Conservation (phyloP, 352 stramenopile genomes). For the Phytophthora chlamydospora region DNA sequence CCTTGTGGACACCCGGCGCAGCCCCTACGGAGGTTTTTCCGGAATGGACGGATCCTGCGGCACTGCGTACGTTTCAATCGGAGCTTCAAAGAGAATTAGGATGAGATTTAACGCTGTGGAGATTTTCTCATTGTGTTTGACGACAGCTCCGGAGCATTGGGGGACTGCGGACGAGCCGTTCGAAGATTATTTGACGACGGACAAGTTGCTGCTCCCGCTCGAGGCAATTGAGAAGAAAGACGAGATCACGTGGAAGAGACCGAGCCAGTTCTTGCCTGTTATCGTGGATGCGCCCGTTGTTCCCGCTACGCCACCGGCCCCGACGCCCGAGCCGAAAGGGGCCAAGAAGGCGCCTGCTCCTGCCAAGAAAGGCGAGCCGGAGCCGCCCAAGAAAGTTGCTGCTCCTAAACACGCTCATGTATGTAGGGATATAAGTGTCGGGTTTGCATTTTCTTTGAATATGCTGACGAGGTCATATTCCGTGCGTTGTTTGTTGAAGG, state of each 20-base stretch:
- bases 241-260: slow-evolving; percentile 65
- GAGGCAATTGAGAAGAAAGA: slow-evolving; percentile 15
- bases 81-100: background rate
- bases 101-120: background rate
- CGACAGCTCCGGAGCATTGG: slow-evolving; percentile 57
- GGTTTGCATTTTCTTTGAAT: background rate
- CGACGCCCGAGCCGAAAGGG: slow-evolving; percentile 40
- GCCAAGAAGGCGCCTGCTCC: slow-evolving; percentile 33
- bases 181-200: slow-evolving; percentile 44
- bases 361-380: slow-evolving; percentile 41
- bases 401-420: slow-evolving; percentile 56
- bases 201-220: slow-evolving; percentile 33
- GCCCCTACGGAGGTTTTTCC: slow-evolving; percentile 58
- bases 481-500: slow-evolving; percentile 14
- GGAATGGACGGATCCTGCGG: slow-evolving; percentile 54
- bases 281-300: slow-evolving; percentile 43
- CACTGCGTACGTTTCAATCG: slow-evolving; percentile 22
- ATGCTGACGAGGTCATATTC: background rate
- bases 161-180: slow-evolving; percentile 44
- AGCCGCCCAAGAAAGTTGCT: slow-evolving; percentile 48
- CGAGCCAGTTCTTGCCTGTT: slow-evolving; percentile 57
- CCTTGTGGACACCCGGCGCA: slow-evolving; percentile 46
- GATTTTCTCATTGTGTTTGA: background rate
- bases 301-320: slow-evolving; percentile 10
- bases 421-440: slow-evolving; percentile 1